A percentile compares a stretch with the other conserved stretches of the same genome.
Evolutionary conservation across 2,329 filamentous ascomycete species (phyloP).

Genomic region (Fusarium siculi): DNA sequence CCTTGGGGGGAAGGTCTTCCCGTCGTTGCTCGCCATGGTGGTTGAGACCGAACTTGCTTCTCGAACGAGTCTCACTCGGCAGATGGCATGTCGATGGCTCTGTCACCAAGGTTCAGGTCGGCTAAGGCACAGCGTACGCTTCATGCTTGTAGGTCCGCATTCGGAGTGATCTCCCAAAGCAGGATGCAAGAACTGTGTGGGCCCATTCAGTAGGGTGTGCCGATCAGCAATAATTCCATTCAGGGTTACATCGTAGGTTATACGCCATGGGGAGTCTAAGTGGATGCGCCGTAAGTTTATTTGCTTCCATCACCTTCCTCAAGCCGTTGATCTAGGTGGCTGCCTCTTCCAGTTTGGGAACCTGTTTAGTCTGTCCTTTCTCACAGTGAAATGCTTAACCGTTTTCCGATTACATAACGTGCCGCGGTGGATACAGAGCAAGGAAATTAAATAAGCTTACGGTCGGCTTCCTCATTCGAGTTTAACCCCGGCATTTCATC

Average conservation of each 20-base stretch:
- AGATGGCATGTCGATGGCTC: neutral
- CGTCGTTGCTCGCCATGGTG: constrained; percentile 40
- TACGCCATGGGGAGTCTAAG: neutral
- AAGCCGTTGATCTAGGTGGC: neutral
- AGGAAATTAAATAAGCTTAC: neutral
- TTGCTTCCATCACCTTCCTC: neutral
- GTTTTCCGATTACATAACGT: neutral
- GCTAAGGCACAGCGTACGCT: neutral
- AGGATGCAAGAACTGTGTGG: neutral
- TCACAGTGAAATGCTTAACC: neutral
- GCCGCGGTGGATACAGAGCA: neutral
- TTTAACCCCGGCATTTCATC: neutral
- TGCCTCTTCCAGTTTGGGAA: neutral
- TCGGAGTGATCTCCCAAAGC: constrained; percentile 3
- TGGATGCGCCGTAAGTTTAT: no score
- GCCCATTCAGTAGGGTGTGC: neutral
- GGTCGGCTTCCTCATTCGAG: neutral
- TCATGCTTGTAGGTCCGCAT: neutral
- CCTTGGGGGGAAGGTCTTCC: constrained; percentile 42
- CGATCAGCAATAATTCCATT: neutral
- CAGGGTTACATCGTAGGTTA: neutral
- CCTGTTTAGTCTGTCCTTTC: neutral
- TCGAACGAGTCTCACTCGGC: neutral
- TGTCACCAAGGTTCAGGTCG: neutral
- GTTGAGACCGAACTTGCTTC: neutral